Percentiles rank a stretch among this genome's conserved stretches.
Conservation (phyloP, 352 stramenopile species). For the Pythium vanterpoolii region DNA sequence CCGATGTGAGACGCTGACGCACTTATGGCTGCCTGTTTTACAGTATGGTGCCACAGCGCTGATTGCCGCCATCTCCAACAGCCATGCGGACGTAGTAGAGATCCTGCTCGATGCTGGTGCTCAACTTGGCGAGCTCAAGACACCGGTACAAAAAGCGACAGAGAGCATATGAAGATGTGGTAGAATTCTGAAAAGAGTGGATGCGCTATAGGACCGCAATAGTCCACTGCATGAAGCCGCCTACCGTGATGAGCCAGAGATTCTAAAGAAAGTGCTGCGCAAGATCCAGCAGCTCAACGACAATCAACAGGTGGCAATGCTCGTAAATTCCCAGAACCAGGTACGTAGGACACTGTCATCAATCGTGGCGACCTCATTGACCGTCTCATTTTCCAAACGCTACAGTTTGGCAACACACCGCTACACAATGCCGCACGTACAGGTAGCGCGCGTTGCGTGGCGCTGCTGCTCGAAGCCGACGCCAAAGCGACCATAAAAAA, state of each 20-base stretch:
- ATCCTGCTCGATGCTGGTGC: slow-evolving; percentile 56
- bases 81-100: slow-evolving; percentile 47
- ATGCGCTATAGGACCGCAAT: slow-evolving; percentile 71
- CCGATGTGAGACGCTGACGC: not conserved
- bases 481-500: slow-evolving; percentile 48
- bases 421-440: slow-evolving; percentile 69
- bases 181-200: not conserved
- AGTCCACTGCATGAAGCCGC: slow-evolving; percentile 71
- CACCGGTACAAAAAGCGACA: slow-evolving; percentile 33
- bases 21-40: not conserved
- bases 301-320: slow-evolving; percentile 29
- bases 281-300: slow-evolving; percentile 43
- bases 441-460: slow-evolving; percentile 44
- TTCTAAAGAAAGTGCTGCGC: slow-evolving; percentile 44
- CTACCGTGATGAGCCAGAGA: slow-evolving; percentile 45
- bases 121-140: slow-evolving; percentile 65
- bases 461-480: slow-evolving; percentile 44
- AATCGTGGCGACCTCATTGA: not conserved
- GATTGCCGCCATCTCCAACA: slow-evolving; percentile 64
- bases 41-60: slow-evolving; percentile 74
- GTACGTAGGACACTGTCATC: slow-evolving; percentile 15
- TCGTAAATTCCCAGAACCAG: slow-evolving; percentile 64
- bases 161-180: not conserved
- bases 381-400: not conserved
- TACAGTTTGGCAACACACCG: slow-evolving; percentile 75